Base-by-base conservation (phyloP, 2,329 filamentous ascomycete genomes). In the Pezicula rhizophila region DNA sequence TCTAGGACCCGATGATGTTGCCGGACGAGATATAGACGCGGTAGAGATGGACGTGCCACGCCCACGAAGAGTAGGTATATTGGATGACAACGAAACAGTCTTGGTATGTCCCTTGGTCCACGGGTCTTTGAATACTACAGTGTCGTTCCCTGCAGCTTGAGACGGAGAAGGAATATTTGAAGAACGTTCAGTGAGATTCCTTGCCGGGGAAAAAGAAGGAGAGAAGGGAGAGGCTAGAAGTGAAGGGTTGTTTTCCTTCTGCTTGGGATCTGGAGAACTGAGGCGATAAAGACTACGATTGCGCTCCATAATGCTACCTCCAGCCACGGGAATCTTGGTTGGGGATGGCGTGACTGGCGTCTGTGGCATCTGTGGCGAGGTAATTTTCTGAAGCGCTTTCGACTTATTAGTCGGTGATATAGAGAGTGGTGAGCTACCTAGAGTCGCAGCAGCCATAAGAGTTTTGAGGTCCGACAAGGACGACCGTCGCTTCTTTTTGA, bases 391-490 rank as follows among this genome's bases (percentile, higher is more conserved):
- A 58, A 12, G 54, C 56, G 42, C 57, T 54, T n/a, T 26, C 11
- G 28, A 53, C 45, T 23, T 56, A 57, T 65, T 46, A 7, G 42
- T 37, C 17, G 57, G 59, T 50, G 53, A 46, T 8, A 57, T 43
- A 11, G 54, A 51, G 10, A 67, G 64, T 49, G 65, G 56, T 26
- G 70, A 66, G 57, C 69, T 61, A 65, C 68, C 70, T 0, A 84
- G 66, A 10, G 72, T 77, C 8, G 83, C 74, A 48, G 80, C 75
- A 37, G 76, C 77, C 68, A 92, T 83, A 15, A 88, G 71, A 48
- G 73, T 77, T 57, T 82, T 86, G 42, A 97, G 75, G 65, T 97
- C 92, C 4, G 91, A 96, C 38, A 97, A 71, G 23, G 91, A 96
- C 69, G 91, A 96, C 64, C 92, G 84, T 48, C 92, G 79, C 72